Evolutionary conservation across 352 stramenopile species (phyloP).

Genomic region (Hyphochytrium catenoides): DNA sequence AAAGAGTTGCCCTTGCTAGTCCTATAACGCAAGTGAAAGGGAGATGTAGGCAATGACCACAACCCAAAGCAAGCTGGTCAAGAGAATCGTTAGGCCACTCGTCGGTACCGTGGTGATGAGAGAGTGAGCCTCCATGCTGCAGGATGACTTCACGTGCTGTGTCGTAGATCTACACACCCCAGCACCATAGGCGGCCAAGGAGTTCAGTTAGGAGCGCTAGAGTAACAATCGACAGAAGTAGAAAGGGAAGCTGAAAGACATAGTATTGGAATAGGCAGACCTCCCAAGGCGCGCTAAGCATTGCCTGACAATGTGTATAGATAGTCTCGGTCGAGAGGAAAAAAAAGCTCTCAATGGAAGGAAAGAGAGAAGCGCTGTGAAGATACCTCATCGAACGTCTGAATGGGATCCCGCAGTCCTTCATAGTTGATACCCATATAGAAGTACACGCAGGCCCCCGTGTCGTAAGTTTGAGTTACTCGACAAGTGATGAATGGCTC

Average conservation of each 20-base stretch:
- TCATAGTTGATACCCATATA: conserved; percentile 86
- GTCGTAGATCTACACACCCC: conserved; percentile 8
- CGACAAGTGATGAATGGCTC: conserved; percentile 67
- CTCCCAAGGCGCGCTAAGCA: no score
- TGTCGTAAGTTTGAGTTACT: conserved; percentile 84
- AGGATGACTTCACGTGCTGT: conserved; percentile 40
- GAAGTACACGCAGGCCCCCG: conserved; percentile 81
- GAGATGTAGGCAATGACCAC: no score
- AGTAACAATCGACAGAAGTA: no score
- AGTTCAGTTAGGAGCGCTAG: no score
- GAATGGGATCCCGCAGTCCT: conserved; percentile 39
- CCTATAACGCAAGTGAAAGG: no score
- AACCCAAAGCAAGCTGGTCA: no score
- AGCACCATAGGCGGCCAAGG: neutral
- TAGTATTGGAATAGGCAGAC: neutral
- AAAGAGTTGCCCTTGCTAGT: no score
- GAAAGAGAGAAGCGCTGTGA: no score
- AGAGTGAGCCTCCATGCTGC: conserved; percentile 30
- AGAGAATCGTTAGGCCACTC: no score
- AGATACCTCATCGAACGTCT: conserved; percentile 58
- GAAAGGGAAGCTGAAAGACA: neutral
- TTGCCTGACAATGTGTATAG: no score
- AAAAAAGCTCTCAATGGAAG: no score
- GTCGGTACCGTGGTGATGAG: conserved; percentile 67
- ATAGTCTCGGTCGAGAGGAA: no score